Conservation (phyloP, 169 alveolate genomes). For the Perkinsus olseni region DNA sequence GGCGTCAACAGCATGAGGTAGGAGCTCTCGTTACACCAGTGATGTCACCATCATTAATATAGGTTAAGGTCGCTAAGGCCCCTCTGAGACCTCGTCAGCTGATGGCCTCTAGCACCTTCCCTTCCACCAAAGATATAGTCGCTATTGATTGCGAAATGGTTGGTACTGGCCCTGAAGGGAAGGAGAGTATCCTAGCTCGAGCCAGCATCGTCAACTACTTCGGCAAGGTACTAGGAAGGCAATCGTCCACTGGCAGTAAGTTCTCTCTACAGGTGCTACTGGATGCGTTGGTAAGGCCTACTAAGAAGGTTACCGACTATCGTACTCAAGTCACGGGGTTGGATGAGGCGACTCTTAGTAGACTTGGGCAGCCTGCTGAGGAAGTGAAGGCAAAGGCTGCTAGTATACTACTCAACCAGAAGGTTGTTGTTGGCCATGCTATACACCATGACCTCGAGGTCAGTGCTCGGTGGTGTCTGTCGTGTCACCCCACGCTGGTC, state of each 20-base stretch:
- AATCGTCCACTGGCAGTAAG: neutral
- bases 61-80: neutral
- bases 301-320: slow-evolving; percentile 30
- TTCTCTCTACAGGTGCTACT: slow-evolving; percentile 12
- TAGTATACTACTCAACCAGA: neutral
- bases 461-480: neutral
- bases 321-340: slow-evolving; percentile 38
- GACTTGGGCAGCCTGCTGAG: slow-evolving; percentile 26
- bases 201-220: slow-evolving; percentile 36
- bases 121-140: neutral
- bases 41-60: neutral
- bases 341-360: slow-evolving; percentile 21
- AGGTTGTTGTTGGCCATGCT: slow-evolving; percentile 27
- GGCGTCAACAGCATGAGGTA: neutral
- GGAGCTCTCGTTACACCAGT: neutral
- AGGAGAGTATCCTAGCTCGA: slow-evolving; percentile 25
- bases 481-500: neutral
- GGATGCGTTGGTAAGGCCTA: slow-evolving; percentile 34
- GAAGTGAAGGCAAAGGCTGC: slow-evolving; percentile 20
- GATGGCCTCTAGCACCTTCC: neutral
- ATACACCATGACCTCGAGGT: slow-evolving; percentile 20
- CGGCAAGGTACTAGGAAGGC: neutral
- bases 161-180: slow-evolving; percentile 14
- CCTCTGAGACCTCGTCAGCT: neutral
- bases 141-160: slow-evolving; percentile 35